Evolutionary conservation across 2,329 filamentous ascomycete species (phyloP), one percentile per base, ranked within the genome.

Genomic region (Tolypocladium ophioglossoides): DNA sequence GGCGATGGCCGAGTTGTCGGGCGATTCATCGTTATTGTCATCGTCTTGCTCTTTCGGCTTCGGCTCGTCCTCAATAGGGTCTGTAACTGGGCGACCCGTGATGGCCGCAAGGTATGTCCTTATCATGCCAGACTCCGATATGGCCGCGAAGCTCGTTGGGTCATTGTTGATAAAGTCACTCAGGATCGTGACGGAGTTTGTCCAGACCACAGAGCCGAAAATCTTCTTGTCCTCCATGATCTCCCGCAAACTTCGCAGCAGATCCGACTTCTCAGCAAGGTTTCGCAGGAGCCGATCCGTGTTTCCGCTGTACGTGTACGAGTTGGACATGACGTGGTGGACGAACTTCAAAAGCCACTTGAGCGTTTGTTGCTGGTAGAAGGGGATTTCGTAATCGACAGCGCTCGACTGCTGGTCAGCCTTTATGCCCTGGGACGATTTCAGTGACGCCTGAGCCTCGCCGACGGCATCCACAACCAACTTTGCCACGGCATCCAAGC

Each of bases 81-180:
- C 66, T 1, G 71, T 63, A 6, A 83, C 66, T 6, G 72, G 63
- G 30, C 72, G 73, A 5, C 80, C 77, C 1, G 84, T 95, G 53
- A 97, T 81, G 4, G 91, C 84, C 68, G 92, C 86, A 16, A 99
- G 77, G 55, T 96, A 87, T 52, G 85, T 89, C 66, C 87, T 87
- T 63, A 94, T 91, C 62, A 99, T 79, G 24, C 91, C 91, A 51
- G 94, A 92, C 71, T 99, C 94, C 16, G 89, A 90, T 59, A 99
- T 94, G 27, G 96, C 90, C 32, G 90, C 87, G 68, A 96, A 99
- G 69, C 94, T 99, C 0, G 94, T 99, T 0, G 94, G 94, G 64
- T 99, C 94, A 66, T 97, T 96, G 71, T 99, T 95, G 63, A 99
- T 95, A 70, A 99, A 99, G 62, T 90, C 92, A 65, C 89, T 94